Evolutionary conservation across 2,329 filamentous ascomycete species (phyloP), one percentile per base, ranked within the genome.

Genomic region (Fonsecaea nubica): DNA sequence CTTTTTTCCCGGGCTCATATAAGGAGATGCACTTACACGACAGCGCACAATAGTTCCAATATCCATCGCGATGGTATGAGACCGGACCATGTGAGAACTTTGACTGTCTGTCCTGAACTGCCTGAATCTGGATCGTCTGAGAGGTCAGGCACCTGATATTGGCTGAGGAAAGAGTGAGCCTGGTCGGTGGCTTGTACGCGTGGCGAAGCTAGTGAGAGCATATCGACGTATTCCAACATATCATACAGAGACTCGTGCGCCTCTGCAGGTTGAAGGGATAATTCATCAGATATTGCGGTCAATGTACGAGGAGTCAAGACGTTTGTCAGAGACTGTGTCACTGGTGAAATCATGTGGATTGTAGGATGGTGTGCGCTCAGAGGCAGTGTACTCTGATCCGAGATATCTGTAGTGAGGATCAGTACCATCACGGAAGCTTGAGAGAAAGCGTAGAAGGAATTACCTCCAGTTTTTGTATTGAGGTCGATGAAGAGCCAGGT

Each of bases 181-280:
- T 59, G 56, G 48, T 68, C 57, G 7, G 64, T 58, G 10, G 70
- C 72, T 40, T 70, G 70, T 3, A 83, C 71, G 18, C 79, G 75
- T 13, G 78, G 77, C 13, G 81, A 82, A 10, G 72, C 70, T 13
- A 83, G 74, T 15, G 82, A 80, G 5, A 90, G 78, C 55, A 87
- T 80, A 6, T 81, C 87, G 21, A 90, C 78, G 87, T 88, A 92
- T 77, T 90, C 86, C 48, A 84, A 82, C 25, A 87, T 70, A n/a
- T 84, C 80, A 5, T 86, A 72, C 9, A 83, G 85, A 67, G 84
- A 84, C 25, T 92, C 87, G 65, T 90, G 87, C 40, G 91, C 81
- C 7, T 85, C 83, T 32, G 52, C n/a, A 18, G 50, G 81, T 79
- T 35, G n/a, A 15, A 30, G 7, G 32, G 48, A 21, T 3, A 48